Base-by-base conservation (phyloP, 2,329 filamentous ascomycete species). In the Lasiodiplodia hormozganensis region DNA sequence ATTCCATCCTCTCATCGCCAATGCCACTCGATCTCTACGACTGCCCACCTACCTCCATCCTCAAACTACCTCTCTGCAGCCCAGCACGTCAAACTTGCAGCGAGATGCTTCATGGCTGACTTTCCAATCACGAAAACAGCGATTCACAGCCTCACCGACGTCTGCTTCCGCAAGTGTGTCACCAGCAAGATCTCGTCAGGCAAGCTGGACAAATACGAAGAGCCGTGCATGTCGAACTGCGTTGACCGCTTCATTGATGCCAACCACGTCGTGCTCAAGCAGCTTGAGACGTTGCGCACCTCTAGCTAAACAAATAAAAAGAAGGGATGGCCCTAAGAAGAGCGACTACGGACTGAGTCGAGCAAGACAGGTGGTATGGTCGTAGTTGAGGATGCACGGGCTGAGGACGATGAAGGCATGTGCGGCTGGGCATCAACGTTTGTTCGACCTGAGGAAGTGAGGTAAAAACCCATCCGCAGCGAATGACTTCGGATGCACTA, bases 101-200 rank as follows among this genome's bases (percentile, higher is more conserved):
- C 5, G 14, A 16, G 14, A n/a, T 18, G 18, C 6, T 18, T 75
- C 71, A 79, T 77, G 34, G 21, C 62, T 36, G 31, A 38, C 40
- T 25, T 38, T 40, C 21, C 31, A 8, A 34, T 10, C 2, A n/a
- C 40, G 5, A 43, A 18, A n/a, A 31, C 65, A 89, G 89, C 85
- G n/a, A 87, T 91, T 69, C 89, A 91, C 80, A 82, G 82, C 72
- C 82, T 91, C 43, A 89, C 88, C 53, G 91, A 96, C 75, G 88
- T 92, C 70, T 99, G 96, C 87, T 99, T 94, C 90, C 93, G 90
- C 78, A 98, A 97, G 84, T 99, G 96, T 85, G 85, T 97, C 70
- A 91, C 92, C 10, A 56, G 43, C 66, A 86, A 85, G 69, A 90
- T 97, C 78, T 89, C 90, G 73, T 87, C 85, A 70, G 87, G 89